Conservation (phyloP, 345 rosid species). For the Eucalyptus polybractea region DNA sequence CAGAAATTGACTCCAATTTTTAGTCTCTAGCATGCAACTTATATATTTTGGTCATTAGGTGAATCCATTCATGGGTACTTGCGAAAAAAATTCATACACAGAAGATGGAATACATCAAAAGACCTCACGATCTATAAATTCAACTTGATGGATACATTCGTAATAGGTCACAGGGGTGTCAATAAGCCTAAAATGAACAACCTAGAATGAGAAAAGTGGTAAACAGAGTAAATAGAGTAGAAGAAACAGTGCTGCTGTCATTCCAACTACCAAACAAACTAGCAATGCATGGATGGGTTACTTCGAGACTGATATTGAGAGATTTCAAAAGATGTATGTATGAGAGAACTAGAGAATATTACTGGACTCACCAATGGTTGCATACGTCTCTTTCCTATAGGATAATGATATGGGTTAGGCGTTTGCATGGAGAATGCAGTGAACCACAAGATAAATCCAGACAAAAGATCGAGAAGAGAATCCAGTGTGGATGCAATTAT, state of each 20-base stretch:
- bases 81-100: neutral
- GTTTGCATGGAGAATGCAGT: conserved; percentile 96
- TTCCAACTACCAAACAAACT: neutral
- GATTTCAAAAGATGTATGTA: neutral
- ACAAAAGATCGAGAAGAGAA: conserved; percentile 93
- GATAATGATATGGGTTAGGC: conserved; percentile 82
- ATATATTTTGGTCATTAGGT: neutral
- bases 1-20: neutral
- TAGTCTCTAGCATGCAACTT: neutral
- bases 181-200: neutral
- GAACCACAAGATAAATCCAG: conserved; percentile 96
- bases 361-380: conserved; percentile 78
- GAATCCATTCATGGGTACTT: neutral
- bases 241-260: neutral
- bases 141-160: neutral
- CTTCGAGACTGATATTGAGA: neutral
- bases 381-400: conserved; percentile 94
- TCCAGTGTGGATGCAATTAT: conserved; percentile 94
- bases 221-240: neutral
- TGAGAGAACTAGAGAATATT: neutral
- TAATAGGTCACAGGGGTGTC: neutral
- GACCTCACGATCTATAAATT: neutral
- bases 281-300: neutral
- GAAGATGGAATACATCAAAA: neutral
- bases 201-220: neutral